These are phyloP conservation scores for Thalassiosira livingstoniorum DNA, from an alignment of 352 stramenopile genomes.

Conservation along the genomic window DNA sequence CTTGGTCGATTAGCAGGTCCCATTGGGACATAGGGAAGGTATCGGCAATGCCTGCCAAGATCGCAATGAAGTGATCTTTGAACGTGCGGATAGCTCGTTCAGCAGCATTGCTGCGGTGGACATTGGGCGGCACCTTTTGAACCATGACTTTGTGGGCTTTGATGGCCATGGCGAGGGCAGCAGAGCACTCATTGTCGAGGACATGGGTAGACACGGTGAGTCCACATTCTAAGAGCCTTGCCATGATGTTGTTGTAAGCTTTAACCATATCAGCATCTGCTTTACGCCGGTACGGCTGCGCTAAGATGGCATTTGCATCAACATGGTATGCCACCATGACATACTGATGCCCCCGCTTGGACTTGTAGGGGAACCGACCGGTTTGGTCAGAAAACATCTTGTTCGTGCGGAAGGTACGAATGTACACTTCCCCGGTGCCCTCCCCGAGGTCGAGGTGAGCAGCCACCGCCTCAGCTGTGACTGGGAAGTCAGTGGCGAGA, in stretches of 20 bases:
- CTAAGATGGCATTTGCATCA: too few relatives aligned
- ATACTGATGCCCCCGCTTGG: too few relatives aligned
- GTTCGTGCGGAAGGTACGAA: too few relatives aligned
- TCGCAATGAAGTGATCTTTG: slow-evolving; percentile 62
- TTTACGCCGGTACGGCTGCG: neutral
- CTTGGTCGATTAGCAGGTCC: slow-evolving; percentile 47
- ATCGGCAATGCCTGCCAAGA: slow-evolving; percentile 20
- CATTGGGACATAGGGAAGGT: slow-evolving; percentile 55
- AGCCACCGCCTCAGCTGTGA: too few relatives aligned
- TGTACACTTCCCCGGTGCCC: too few relatives aligned
- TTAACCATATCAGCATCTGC: neutral
- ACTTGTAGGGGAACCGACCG: too few relatives aligned
- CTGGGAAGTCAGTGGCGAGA: too few relatives aligned
- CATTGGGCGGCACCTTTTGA: slow-evolving; percentile 43
- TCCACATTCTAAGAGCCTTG: neutral
- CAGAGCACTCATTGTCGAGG: slow-evolving; percentile 57
- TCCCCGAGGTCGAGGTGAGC: too few relatives aligned
- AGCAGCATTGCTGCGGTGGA: slow-evolving; percentile 52
- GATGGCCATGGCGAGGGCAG: slow-evolving; percentile 24
- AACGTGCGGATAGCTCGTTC: slow-evolving; percentile 60
- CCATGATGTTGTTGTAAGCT: neutral
- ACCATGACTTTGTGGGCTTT: slow-evolving; percentile 24
- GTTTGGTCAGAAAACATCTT: too few relatives aligned
- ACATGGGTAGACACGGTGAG: slow-evolving; percentile 5
- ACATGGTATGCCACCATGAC: too few relatives aligned